Evolutionary conservation across 2,329 filamentous ascomycete species (phyloP).

Genomic region (Diaporthe ampelina): DNA sequence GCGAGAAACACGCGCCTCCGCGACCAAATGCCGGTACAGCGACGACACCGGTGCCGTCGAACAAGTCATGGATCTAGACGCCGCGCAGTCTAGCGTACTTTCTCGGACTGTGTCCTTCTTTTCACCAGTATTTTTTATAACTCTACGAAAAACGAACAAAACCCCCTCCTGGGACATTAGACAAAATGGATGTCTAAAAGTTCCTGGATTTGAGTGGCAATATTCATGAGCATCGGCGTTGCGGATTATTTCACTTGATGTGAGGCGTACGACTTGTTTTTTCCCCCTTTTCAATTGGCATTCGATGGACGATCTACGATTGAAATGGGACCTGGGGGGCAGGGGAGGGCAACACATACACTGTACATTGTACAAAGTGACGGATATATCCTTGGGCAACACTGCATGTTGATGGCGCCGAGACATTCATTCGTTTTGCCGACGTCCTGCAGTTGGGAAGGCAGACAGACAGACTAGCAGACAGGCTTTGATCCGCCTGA

Average conservation of each 20-base stretch:
- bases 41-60: constrained; percentile 26
- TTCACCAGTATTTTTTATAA: constrained; percentile 22
- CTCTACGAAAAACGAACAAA: constrained; percentile 9
- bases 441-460: constrained; percentile 1
- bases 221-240: constrained; percentile 38
- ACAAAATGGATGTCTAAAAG: constrained; percentile 28
- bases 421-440: constrained; percentile 35
- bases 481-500: constrained; percentile 7
- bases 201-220: constrained; percentile 14
- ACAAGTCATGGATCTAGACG: constrained; percentile 39
- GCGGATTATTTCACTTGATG: constrained; percentile 34
- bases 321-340: background rate
- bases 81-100: constrained; percentile 20
- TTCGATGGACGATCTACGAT: constrained; percentile 13
- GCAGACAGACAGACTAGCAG: constrained; percentile 12
- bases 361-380: constrained; percentile 21
- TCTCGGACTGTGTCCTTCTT: constrained; percentile 12
- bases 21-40: constrained; percentile 30
- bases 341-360: background rate
- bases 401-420: constrained; percentile 31
- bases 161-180: background rate
- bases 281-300: background rate
- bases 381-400: constrained; percentile 36
- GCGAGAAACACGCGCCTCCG: constrained; percentile 29
- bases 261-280: background rate